A percentile compares a stretch with the other conserved stretches of the same genome.
Conservation (phyloP, 495 filamentous ascomycete genomes). For the Aspergillus olivimuriae region DNA sequence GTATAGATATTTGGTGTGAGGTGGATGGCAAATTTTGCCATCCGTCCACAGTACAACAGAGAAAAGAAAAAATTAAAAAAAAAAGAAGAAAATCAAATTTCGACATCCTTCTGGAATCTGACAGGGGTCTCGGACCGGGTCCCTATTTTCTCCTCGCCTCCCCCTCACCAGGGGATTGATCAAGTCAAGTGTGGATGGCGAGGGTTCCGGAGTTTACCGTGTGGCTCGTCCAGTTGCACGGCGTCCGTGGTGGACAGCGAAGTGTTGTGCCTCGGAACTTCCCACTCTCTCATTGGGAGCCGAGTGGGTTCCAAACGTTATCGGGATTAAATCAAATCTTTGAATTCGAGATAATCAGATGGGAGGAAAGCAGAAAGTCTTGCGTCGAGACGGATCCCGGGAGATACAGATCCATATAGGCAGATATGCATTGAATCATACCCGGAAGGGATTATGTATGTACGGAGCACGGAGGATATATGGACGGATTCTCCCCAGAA, state of each 20-base stretch:
- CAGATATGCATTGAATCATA: no score
- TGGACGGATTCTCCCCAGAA: background rate
- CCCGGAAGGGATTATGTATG: background rate
- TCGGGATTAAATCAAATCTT: no score
- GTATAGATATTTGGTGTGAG: no score
- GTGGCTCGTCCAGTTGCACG: slow-evolving; percentile 2
- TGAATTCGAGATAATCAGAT: no score
- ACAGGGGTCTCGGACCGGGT: background rate
- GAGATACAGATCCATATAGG: no score
- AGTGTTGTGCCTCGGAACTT: slow-evolving; percentile 1
- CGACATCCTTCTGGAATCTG: background rate
- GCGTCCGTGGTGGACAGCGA: no score
- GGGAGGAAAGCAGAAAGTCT: no score
- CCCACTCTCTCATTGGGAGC: background rate
- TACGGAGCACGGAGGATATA: background rate
- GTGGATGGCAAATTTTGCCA: no score
- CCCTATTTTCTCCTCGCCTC: background rate
- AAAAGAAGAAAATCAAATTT: no score
- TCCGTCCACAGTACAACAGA: background rate
- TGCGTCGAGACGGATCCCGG: no score
- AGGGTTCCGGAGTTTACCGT: slow-evolving; percentile 12
- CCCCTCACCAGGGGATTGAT: background rate
- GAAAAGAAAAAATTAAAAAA: no score
- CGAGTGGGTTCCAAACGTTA: no score
- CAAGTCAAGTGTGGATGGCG: slow-evolving; percentile 1